Evolutionary conservation across 2,329 filamentous ascomycete species (phyloP).

Genomic region (Pseudodiploospora longispora): DNA sequence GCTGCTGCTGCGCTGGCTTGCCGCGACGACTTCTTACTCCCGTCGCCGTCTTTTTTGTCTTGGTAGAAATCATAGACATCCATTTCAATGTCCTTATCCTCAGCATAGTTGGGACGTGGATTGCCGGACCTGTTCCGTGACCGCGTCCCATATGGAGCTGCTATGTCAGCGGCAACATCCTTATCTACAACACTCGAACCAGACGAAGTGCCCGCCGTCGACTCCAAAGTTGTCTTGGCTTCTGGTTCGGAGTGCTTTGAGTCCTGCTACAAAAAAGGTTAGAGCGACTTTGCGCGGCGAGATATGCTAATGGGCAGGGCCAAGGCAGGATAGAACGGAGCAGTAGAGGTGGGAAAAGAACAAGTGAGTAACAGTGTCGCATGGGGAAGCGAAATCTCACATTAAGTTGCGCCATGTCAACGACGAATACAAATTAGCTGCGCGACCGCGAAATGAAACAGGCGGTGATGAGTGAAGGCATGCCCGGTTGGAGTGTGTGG

Average conservation of each 20-base stretch:
- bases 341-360: not conserved
- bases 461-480: conserved; percentile 18
- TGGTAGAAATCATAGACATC: conserved; percentile 67
- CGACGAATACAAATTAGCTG: conserved; percentile 22
- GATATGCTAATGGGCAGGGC: conserved; percentile 8
- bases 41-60: conserved; percentile 46
- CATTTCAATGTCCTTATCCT: conserved; percentile 83
- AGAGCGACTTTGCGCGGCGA: conserved; percentile 11
- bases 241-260: conserved; percentile 26
- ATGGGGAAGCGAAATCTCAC: conserved; percentile 17
- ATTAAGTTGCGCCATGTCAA: conserved; percentile 32
- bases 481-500: conserved; percentile 14
- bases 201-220: conserved; percentile 39
- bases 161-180: conserved; percentile 41
- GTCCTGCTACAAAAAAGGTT: conserved; percentile 20
- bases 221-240: conserved; percentile 23
- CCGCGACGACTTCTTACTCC: conserved; percentile 46
- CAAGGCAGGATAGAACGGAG: conserved; percentile 1
- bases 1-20: conserved; percentile 29
- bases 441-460: conserved; percentile 25
- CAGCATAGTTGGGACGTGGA: conserved; percentile 86
- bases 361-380: conserved; percentile 4
- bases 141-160: conserved; percentile 80
- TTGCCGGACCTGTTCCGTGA: conserved; percentile 80
- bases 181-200: conserved; percentile 39